Percentiles rank a stretch among this genome's conserved stretches.
phyloP scores from a whole-genome alignment of 2,329 filamentous ascomycete genomes.

The Fusarium sororula region DNA sequence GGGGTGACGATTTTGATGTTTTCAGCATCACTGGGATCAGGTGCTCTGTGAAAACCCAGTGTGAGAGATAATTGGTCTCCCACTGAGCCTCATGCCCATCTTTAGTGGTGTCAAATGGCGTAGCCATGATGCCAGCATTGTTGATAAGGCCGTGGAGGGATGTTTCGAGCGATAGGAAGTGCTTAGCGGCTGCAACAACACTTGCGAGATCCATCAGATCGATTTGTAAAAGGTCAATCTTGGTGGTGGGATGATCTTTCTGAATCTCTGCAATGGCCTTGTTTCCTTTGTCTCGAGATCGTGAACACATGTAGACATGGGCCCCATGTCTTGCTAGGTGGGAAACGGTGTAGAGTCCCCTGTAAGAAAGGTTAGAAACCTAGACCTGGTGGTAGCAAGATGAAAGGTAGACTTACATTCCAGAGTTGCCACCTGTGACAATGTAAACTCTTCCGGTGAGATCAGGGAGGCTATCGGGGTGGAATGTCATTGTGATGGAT shows the following conservation, averaged over 20 bases:
- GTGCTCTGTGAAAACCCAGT: conserved; percentile 26
- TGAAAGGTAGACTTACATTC: neutral
- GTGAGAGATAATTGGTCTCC: conserved; percentile 31
- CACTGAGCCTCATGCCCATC: conserved; percentile 27
- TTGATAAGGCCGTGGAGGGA: conserved; percentile 22
- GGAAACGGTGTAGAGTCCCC: conserved; percentile 22
- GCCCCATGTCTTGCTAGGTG: conserved; percentile 25
- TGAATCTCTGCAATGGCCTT: conserved; percentile 4
- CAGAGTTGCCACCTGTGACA: conserved; percentile 20
- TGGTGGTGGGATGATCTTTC: neutral
- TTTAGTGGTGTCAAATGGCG: conserved; percentile 11
- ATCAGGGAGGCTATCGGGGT: conserved; percentile 7
- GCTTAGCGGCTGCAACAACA: conserved; percentile 22
- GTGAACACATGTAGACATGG: conserved; percentile 25
- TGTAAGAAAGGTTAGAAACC: neutral
- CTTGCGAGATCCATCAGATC: conserved; percentile 10
- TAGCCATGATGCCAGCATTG: conserved; percentile 32
- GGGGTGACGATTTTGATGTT: conserved; percentile 6
- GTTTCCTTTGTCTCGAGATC: conserved; percentile 6
- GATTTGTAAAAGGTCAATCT: conserved; percentile 15
- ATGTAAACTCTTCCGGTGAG: conserved; percentile 16
- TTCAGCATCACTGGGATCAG: conserved; percentile 23
- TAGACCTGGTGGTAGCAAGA: fast-evolving
- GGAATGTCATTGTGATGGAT: conserved; percentile 8
- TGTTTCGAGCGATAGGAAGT: conserved; percentile 13